Evolutionary conservation across 148 eudicot species (phyloP).

Genomic region (Rhododendron williamsianum): DNA sequence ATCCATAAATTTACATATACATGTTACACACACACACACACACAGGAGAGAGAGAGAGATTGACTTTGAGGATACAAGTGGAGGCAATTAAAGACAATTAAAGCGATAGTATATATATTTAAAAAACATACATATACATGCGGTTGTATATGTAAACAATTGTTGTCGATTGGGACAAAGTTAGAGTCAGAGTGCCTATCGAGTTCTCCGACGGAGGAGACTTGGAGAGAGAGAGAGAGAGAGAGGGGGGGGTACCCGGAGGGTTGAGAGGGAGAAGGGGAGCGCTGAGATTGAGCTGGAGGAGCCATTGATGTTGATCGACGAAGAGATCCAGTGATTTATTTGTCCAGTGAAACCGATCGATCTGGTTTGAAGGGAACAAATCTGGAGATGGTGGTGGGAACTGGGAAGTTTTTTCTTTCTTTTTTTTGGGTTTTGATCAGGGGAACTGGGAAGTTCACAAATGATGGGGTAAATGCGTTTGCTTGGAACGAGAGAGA

Average conservation of each 20-base stretch:
- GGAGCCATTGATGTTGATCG: conserved; percentile 48
- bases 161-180: neutral
- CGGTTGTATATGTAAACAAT: neutral
- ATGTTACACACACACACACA: neutral
- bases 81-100: neutral
- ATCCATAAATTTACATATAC: neutral
- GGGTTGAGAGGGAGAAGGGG: conserved; percentile 91
- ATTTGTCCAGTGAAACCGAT: neutral
- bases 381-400: neutral
- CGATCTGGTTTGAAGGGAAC: neutral
- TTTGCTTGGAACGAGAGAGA: too few species aligned
- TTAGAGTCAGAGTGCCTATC: neutral
- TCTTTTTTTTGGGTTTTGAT: too few species aligned
- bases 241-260: conserved; percentile 55
- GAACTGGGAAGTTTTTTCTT: too few species aligned
- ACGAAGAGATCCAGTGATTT: neutral
- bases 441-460: neutral
- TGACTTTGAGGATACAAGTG: neutral
- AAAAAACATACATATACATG: neutral
- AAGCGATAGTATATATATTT: neutral
- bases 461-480: neutral
- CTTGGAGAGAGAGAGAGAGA: too few species aligned
- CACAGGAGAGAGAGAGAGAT: neutral
- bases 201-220: conserved; percentile 4
- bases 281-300: conserved; percentile 71